Evolutionary conservation across 2,329 filamentous ascomycete species (phyloP).

Genomic region (Raffaelea ambrosiae): DNA sequence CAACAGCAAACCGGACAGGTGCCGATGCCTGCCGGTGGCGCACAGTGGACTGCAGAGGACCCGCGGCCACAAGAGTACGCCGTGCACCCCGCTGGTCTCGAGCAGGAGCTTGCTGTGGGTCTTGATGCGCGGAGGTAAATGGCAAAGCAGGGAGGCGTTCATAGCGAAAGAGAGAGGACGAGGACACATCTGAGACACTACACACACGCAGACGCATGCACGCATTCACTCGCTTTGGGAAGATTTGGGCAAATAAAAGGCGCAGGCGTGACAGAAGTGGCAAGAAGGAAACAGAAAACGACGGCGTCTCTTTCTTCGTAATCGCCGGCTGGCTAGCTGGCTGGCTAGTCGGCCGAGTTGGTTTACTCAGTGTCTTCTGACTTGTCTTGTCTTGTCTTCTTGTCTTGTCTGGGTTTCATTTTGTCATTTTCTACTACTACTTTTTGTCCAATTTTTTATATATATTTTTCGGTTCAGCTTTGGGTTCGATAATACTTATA

Average conservation of each 20-base stretch:
- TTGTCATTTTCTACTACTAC: no score
- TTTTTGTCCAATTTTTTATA: no score
- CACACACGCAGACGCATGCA: not conserved
- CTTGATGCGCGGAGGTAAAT: conserved; percentile 38
- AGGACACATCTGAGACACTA: not conserved
- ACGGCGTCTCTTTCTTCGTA: not conserved
- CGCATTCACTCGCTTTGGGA: not conserved
- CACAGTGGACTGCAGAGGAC: conserved; percentile 51
- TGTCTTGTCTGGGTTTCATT: not conserved
- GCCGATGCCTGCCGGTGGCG: conserved; percentile 40
- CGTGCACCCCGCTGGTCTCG: conserved; percentile 39
- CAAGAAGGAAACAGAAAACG: not conserved
- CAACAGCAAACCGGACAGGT: conserved; percentile 31
- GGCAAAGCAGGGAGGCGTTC: not conserved
- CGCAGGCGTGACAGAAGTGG: not conserved
- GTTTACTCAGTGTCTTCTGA: not conserved
- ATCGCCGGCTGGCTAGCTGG: not conserved
- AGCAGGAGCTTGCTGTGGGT: conserved; percentile 51
- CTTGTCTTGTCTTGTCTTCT: not conserved
- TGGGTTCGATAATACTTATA: no score
- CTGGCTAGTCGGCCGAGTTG: not conserved
- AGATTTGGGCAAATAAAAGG: not conserved
- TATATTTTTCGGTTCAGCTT: no score
- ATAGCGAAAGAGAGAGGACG: not conserved
- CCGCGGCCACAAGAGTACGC: conserved; percentile 52